Percentiles rank a stretch among this genome's conserved stretches.
Evolutionary conservation across 169 alveolate species (phyloP).

Genomic region (Cryptosporidium sp.): DNA sequence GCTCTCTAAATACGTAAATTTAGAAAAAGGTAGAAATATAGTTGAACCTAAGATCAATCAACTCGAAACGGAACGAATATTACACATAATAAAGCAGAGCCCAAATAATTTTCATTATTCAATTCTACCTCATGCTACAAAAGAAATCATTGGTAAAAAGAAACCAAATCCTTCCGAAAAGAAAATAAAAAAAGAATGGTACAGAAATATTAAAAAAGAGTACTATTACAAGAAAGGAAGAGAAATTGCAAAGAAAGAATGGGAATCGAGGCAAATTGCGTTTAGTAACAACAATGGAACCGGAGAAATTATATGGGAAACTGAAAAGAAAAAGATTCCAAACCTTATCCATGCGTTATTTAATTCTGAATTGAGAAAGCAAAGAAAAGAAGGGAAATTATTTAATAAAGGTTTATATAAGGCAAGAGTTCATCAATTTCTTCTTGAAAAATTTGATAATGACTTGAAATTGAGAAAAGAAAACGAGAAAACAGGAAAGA

Average conservation of each 20-base stretch:
- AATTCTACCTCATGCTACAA: conserved; percentile 42
- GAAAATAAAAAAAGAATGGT: conserved; percentile 50
- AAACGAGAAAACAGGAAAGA: neutral
- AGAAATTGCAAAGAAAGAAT: conserved; percentile 34
- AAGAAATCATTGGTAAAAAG: neutral
- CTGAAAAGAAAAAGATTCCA: conserved; percentile 6
- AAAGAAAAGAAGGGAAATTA: conserved; percentile 41
- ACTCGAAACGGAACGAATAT: neutral
- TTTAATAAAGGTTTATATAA: conserved; percentile 53
- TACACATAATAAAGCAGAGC: neutral
- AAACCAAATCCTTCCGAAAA: conserved; percentile 2
- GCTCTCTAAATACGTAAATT: neutral
- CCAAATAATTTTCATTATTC: conserved; percentile 52
- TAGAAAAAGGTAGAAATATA: neutral
- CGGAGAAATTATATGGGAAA: conserved; percentile 19
- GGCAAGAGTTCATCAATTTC: conserved; percentile 68
- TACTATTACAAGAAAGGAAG: conserved; percentile 44
- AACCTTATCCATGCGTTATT: conserved; percentile 30
- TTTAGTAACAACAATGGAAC: conserved; percentile 12
- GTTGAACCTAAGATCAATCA: too few relatives aligned
- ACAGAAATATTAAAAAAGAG: conserved; percentile 1
- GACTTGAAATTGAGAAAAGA: neutral
- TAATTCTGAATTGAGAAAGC: conserved; percentile 20
- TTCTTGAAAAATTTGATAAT: conserved; percentile 21
- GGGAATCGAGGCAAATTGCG: conserved; percentile 32